Evolutionary conservation across 2,329 filamentous ascomycete genomes (phyloP), one percentile per base, ranked within the genome.

Genomic region (Tolypocladium inflatum): DNA sequence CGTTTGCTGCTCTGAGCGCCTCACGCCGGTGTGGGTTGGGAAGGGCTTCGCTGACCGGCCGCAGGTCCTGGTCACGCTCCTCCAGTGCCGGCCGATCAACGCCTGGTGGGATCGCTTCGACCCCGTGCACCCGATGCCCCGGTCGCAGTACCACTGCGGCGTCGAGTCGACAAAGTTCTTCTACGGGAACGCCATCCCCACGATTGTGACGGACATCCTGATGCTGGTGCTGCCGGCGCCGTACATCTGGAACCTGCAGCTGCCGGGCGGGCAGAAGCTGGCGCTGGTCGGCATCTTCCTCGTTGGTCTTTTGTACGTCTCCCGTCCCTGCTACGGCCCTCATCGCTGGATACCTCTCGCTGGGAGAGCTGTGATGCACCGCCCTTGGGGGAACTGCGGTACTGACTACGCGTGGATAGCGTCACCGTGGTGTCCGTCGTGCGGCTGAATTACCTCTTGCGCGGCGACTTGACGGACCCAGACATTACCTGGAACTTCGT

Each of bases 141-240:
- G 60, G 1, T 54, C 50, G 7, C 39, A 61, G 1, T 65, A 60
- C 43, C 26, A 33, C 10, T 67, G 63, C 21, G 51, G 54, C 53
- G 59, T 68, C 7, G 53, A 63, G 13, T 43, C 60, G 7, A 61
- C 48, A 33, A 60, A 61, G 4, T 68, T 69, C 57, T 69, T 70
- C 53, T 66, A 65, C 51, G 63, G 61, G 2, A 71, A 69, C 52
- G 62, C 65, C 2, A 63, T 69, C 10, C 64, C 66, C 1, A 67
- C 66, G 45, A 66, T 71, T 21, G 57, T 65, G 4, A 66, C 65
- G 2, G 67, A 71, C 35, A 48, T 66, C 1, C 21, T 67, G 11
- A 66, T 71, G 21, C 60, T 72, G 17, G 21, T 60, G 1, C 56
- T 71, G 1, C 70, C 70, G 2, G 57, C 69, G 1, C 67, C 67